Evolutionary conservation across 352 stramenopile species (phyloP), one percentile per base, ranked within the genome.

Genomic region (Blastocystis sp.): DNA sequence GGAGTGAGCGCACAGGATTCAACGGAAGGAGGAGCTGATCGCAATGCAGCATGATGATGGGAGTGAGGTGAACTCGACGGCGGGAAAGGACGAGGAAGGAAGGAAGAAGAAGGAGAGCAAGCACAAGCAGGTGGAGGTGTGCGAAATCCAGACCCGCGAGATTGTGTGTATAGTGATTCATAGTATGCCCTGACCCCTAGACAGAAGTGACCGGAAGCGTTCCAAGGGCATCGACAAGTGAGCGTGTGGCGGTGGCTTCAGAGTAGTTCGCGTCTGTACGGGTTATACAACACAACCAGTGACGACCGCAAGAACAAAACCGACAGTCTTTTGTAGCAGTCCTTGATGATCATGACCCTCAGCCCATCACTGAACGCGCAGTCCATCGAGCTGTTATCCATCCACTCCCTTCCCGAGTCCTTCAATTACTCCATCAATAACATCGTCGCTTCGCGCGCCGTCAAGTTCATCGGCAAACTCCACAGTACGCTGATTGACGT

Each of bases 401-500:
- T 88, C 93, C 92, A 70, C 91, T 92, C n/a, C 91, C 91, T 56
- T 93, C 91, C 2, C 90, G 92, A 56, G 93, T 95, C 59, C 91
- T 92, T 17, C 81, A 48, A 43, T 17, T 88, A 88, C 48, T 79
- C 64, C 1, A 62, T 96, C 23, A 93, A 92, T 52, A 92, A 93
- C 23, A 94, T 96, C 52, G 93, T 96, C 4, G 94, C 93, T 34
- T 91, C 93, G 7, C 90, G 93, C 3, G 94, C 93, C 4, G 93
- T 96, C 14, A 96, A 96, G 71, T 96, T 95, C 88, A 77, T 96
- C 14, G 93, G 93, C 4, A 94, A 94, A 79, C 91, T 98, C 41
- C 95, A 95, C 4, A 97, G 94, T 3, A 98, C 98, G 74, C 89
- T 98, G 7, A 95, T 94, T 0, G 96, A 98, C 90, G 95, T 98